These are phyloP conservation scores for Coleophoma eucalyptorum DNA, from an alignment of 2,329 filamentous ascomycete genomes.

Conservation along the genomic window DNA sequence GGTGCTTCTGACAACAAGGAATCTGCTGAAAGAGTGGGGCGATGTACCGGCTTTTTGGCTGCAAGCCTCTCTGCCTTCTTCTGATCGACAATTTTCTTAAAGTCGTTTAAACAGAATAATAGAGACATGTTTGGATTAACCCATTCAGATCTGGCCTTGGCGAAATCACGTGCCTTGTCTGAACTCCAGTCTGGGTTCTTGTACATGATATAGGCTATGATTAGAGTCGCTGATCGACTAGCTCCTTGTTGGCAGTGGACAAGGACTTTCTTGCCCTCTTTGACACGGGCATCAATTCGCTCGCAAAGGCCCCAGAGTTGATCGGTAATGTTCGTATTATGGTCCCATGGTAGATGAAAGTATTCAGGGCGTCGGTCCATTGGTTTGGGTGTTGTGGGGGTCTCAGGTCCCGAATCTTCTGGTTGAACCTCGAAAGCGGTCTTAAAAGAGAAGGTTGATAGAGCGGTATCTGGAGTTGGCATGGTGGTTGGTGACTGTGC, in stretches of 20 bases:
- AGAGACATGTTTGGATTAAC: slow-evolving; percentile 90
- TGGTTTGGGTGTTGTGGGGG: slow-evolving; percentile 55
- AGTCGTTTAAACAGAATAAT: slow-evolving; percentile 85
- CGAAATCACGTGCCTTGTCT: slow-evolving; percentile 78
- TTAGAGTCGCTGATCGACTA: slow-evolving; percentile 78
- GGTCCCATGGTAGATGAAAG: slow-evolving; percentile 83
- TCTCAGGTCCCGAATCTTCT: slow-evolving; percentile 21
- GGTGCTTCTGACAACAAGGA: slow-evolving; percentile 31
- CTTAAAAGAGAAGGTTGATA: slow-evolving; percentile 52
- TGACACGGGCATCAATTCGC: slow-evolving; percentile 68
- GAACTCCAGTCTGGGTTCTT: slow-evolving; percentile 73
- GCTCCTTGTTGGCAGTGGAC: slow-evolving; percentile 86
- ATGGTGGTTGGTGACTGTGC: slow-evolving; percentile 21
- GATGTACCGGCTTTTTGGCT: slow-evolving; percentile 46
- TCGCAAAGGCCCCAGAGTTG: slow-evolving; percentile 75
- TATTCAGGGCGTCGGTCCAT: slow-evolving; percentile 64
- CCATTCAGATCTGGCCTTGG: slow-evolving; percentile 79
- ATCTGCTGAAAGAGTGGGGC: slow-evolving; percentile 56
- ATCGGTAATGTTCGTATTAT: slow-evolving; percentile 80
- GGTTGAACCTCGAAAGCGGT: slow-evolving; percentile 58
- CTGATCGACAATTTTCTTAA: slow-evolving; percentile 60
- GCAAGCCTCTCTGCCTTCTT: slow-evolving; percentile 36
- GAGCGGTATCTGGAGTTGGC: slow-evolving; percentile 45
- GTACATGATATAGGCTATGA: slow-evolving; percentile 82
- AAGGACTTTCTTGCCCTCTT: slow-evolving; percentile 72